Conservation (phyloP, 495 filamentous ascomycete genomes). For the Podospora bellae-mahoneyi region DNA sequence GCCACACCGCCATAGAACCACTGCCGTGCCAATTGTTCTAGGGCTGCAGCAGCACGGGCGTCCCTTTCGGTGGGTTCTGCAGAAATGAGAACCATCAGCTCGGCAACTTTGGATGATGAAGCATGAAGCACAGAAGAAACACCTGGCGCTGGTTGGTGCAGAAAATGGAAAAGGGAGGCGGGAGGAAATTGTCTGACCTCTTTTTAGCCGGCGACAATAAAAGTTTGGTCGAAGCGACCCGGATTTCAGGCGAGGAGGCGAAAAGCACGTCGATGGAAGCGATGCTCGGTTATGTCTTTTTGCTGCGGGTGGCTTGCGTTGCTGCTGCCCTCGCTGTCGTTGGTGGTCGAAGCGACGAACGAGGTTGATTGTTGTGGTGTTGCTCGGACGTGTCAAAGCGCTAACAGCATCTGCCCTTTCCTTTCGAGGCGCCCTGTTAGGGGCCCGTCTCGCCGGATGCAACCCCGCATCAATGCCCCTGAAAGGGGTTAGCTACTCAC, state of each 20-base stretch:
- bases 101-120: neutral
- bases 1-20: neutral
- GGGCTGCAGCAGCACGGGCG: slow-evolving; percentile 4
- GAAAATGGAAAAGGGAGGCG: neutral
- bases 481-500: neutral
- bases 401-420: neutral
- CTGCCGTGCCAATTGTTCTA: neutral
- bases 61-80: neutral
- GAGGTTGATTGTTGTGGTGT: neutral
- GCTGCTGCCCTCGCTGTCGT: neutral
- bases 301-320: neutral
- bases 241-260: slow-evolving; percentile 4
- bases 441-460: neutral
- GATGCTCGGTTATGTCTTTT: neutral
- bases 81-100: neutral
- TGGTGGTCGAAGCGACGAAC: neutral
- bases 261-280: neutral
- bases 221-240: neutral
- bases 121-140: neutral
- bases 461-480: neutral
- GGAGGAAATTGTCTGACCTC: neutral
- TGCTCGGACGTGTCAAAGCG: slow-evolving; percentile 1
- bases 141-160: neutral
- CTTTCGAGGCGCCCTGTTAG: neutral
- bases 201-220: neutral